These are phyloP conservation scores for Ogataea zsoltii DNA, from an alignment of 805 yeast species.

Conservation along the genomic window DNA sequence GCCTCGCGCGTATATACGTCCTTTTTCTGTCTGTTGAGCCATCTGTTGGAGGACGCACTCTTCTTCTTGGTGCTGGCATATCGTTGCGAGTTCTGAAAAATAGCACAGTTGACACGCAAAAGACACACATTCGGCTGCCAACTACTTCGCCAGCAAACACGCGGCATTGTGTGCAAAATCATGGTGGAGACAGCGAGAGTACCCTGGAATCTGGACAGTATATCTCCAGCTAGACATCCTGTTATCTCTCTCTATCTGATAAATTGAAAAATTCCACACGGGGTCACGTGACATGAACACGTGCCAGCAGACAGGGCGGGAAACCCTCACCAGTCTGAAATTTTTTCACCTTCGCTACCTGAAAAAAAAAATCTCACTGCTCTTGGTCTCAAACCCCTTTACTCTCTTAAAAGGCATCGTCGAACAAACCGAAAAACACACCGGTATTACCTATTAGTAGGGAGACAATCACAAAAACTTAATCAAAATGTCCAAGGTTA, in stretches of 20 bases:
- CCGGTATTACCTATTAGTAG: slow-evolving; percentile 51
- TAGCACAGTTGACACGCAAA: no score
- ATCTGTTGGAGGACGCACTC: slow-evolving; percentile 58
- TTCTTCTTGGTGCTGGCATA: slow-evolving; percentile 12
- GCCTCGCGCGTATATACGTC: slow-evolving; percentile 74
- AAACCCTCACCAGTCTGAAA: background rate
- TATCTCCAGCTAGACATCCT: no score
- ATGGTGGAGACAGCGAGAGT: no score
- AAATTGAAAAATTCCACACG: no score
- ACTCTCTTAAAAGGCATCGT: slow-evolving; percentile 35
- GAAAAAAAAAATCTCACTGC: background rate
- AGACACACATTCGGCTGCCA: no score
- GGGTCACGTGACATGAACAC: background rate
- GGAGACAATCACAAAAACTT: slow-evolving; percentile 61
- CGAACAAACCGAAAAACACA: slow-evolving; percentile 45
- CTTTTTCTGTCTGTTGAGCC: slow-evolving; percentile 70
- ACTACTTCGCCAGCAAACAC: no score
- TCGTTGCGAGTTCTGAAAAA: slow-evolving; percentile 1
- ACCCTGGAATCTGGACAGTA: no score
- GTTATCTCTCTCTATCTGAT: no score
- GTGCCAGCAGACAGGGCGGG: background rate
- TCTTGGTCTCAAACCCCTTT: background rate
- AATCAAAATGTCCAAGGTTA: slow-evolving; percentile 67
- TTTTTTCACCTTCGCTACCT: background rate
- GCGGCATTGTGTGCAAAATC: no score